Evolutionary conservation across 768 basidiomycete species (phyloP), one percentile per base, ranked within the genome.

Genomic region (Mycena rosella): DNA sequence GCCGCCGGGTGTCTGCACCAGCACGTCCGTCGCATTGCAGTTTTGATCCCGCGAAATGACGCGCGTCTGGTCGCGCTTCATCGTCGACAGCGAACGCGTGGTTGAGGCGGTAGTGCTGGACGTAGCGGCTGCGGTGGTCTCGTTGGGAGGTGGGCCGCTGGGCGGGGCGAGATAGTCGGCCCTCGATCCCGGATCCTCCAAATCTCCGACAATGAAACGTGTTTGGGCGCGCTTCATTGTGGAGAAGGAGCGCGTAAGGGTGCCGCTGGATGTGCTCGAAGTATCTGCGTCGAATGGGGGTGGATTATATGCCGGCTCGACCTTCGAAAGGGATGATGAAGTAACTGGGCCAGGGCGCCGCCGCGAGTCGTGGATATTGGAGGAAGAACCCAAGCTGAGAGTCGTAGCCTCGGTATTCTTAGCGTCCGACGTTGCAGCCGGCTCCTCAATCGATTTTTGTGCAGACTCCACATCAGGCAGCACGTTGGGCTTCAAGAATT

Each of bases 51-150:
- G 48, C 27, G 60, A 52, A 20, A 61, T 27, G 18, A 14, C 42
- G 18, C 38, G 60, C 14, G 60, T 61, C 40, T 61, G 60, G 24
- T 51, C 60, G 27, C 60, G 59, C 49, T 60, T 60, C 59, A 60
- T 60, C 36, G 48, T 60, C 24, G 59, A 60, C 13, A 60, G 59
- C 15, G 59, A 60, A 20, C 59, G 59, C 57, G 57, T 34, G 0
- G 14, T n/a, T 15, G 34, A 8, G 24, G n/a, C 36, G 40, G 14
- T 15, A 36, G 34, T 8, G 15, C 34, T n/a, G n/a, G n/a, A n/a
- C n/a, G n/a, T n/a, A n/a, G n/a, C n/a, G n/a, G n/a, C n/a, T n/a
- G n/a, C n/a, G n/a, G n/a, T n/a, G n/a, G n/a, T 15, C 38, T 40
- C 38, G 38, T 3, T 40, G 14, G 38, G 17, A 34, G 32, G 32